phyloP scores from a whole-genome alignment of 2,329 filamentous ascomycete species.

The Diplodia intermedia region DNA sequence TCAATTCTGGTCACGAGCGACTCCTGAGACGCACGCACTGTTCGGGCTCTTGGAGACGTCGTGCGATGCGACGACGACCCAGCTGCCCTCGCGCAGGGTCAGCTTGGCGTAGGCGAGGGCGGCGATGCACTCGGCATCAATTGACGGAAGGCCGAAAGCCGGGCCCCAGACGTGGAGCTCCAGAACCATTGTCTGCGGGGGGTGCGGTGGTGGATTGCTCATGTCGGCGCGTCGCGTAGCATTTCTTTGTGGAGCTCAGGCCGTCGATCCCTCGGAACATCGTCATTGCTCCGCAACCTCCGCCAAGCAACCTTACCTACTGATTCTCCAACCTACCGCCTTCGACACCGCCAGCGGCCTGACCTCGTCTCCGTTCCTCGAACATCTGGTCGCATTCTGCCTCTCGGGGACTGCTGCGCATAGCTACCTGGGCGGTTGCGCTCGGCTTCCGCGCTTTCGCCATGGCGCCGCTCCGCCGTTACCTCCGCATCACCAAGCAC shows the following conservation, averaged over 20 bases:
- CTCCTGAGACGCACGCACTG: conserved; percentile 43
- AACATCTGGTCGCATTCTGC: not conserved
- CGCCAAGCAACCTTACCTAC: conserved; percentile 7
- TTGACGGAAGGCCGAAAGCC: conserved; percentile 85
- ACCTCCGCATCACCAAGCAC: conserved; percentile 88
- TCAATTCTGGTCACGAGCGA: not conserved
- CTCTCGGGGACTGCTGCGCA: not conserved
- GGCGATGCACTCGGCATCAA: conserved; percentile 90
- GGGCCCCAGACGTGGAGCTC: conserved; percentile 91
- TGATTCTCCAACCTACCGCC: conserved; percentile 16
- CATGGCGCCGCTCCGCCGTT: conserved; percentile 89
- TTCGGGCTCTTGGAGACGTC: conserved; percentile 74
- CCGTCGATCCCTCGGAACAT: conserved; percentile 20
- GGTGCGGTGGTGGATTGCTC: conserved; percentile 10
- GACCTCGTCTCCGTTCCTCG: not conserved
- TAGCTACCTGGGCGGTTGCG: not conserved
- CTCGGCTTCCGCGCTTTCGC: conserved; percentile 12
- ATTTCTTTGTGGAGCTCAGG: conserved; percentile 30
- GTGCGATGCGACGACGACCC: conserved; percentile 51
- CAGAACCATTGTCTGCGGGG: conserved; percentile 54
- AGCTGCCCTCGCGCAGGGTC: conserved; percentile 62
- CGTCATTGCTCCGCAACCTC: conserved; percentile 29
- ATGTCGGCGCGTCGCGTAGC: conserved; percentile 10
- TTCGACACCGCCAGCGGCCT: not conserved
- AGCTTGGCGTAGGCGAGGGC: conserved; percentile 77